phyloP scores from a whole-genome alignment of 345 rosid genomes.

The Excoecaria cochinchinensis region DNA sequence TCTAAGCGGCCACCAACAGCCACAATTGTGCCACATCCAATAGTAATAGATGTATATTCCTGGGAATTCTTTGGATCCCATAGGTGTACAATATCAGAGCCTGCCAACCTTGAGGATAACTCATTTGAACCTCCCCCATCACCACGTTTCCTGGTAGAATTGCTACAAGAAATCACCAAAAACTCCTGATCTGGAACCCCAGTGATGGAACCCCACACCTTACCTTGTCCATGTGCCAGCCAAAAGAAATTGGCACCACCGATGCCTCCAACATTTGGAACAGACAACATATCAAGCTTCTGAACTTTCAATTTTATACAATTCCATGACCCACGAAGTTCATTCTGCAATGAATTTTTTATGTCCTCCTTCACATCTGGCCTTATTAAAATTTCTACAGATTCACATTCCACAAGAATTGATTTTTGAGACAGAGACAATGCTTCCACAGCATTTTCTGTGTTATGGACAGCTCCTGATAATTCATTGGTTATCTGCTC shows the following conservation, averaged over 20 bases:
- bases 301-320: conserved; percentile 57
- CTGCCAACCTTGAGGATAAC: conserved; percentile 78
- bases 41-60: conserved; percentile 54
- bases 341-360: conserved; percentile 61
- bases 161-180: conserved; percentile 75
- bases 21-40: conserved; percentile 76
- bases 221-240: conserved; percentile 81
- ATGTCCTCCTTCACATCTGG: conserved; percentile 50
- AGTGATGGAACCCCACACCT: conserved; percentile 69
- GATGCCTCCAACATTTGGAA: conserved; percentile 71
- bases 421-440: conserved; percentile 50
- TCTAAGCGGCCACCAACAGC: conserved; percentile 93
- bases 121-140: conserved; percentile 95
- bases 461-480: conserved; percentile 34
- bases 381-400: conserved; percentile 61
- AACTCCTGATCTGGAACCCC: conserved; percentile 54
- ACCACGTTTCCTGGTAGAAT: conserved; percentile 85
- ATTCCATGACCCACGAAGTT: conserved; percentile 89
- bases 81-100: conserved; percentile 68
- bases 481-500: conserved; percentile 48
- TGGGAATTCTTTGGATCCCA: conserved; percentile 51
- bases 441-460: conserved; percentile 28
- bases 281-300: conserved; percentile 59
- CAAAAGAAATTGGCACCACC: conserved; percentile 64
- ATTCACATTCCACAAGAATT: conserved; percentile 71